Evolutionary conservation across 2,329 filamentous ascomycete genomes (phyloP), one percentile per base, ranked within the genome.

Genomic region (Metarhizium anisopliae): DNA sequence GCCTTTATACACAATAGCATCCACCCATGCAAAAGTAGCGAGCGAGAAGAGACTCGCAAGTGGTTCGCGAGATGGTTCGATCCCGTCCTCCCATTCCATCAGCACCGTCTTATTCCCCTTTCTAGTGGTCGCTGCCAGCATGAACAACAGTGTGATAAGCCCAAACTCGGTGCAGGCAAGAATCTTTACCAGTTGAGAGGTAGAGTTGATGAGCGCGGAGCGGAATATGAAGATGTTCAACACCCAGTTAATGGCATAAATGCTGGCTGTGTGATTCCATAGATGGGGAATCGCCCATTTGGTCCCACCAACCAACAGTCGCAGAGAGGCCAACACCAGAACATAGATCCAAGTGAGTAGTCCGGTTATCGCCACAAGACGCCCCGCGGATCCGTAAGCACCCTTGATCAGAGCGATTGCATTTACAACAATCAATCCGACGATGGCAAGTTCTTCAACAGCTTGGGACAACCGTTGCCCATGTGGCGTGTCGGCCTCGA

Each of bases 51-150:
- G 73, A 68, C 93, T 97, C 1, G 94, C 91, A 42, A 90, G 78
- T 6, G 91, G 90, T 68, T 99, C 92, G 59, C 82, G 84, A 3
- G 92, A 93, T 20, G 94, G 94, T 65, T 93, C 84, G 53, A 99
- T 82, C 36, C 87, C 87, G 58, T 89, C 90, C 70, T 96, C 92
- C 77, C 92, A 92, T 70, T 96, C 90, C 65, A 97, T 70, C 50
- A 92, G 72, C 13, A 99, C 89, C 3, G 87, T 84, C 71, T 90
- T 94, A 71, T 97, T 97, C 49, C 94, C 94, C 73, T 91, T 94
- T 60, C 94, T 85, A 59, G 90, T 95, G 53, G 85, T 88, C 56
- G 95, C 71, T 47, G 90, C 84, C 67, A 96, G 85, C 50, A 82
- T 69, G 54, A 91, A 85, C 13, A 99, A 79, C 13, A 95, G 68